These are phyloP conservation scores for Ballota nigra DNA, from an alignment of 257 asterid genomes.

Conservation along the genomic window DNA sequence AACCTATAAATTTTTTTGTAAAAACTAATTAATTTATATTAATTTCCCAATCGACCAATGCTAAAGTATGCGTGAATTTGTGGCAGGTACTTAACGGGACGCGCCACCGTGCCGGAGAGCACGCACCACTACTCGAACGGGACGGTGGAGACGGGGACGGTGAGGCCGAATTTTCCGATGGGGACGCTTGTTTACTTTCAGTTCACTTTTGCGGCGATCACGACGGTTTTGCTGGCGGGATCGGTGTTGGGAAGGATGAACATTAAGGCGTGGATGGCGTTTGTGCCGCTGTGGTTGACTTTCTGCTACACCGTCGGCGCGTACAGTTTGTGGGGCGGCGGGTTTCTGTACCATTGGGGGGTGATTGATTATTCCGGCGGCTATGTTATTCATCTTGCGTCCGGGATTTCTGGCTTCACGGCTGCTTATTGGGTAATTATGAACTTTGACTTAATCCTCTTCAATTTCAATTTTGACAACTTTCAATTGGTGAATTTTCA, in stretches of 20 bases:
- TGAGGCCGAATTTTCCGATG: constrained; percentile 61
- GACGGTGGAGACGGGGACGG: constrained; percentile 41
- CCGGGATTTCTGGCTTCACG: constrained; percentile 90
- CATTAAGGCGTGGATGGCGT: constrained; percentile 95
- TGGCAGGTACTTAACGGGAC: constrained; percentile 39
- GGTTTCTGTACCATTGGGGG: constrained; percentile 88
- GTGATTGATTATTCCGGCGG: constrained; percentile 95
- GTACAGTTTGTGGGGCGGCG: constrained; percentile 92
- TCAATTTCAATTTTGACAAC: not conserved
- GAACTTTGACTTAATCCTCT: not conserved
- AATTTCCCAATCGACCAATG: too few species aligned
- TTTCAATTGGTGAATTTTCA: too few species aligned
- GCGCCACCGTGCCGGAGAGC: constrained; percentile 57
- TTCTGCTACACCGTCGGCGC: constrained; percentile 86
- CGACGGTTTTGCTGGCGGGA: constrained; percentile 70
- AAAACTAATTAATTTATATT: too few species aligned
- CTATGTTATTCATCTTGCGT: constrained; percentile 80
- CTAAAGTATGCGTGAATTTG: not conserved
- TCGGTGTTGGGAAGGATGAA: constrained; percentile 85
- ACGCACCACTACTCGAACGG: constrained; percentile 41
- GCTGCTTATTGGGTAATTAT: constrained; percentile 84
- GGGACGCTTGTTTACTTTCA: constrained; percentile 80
- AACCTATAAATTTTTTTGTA: too few species aligned
- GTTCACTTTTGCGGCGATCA: constrained; percentile 82
- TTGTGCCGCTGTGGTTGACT: constrained; percentile 84